Evolutionary conservation across 306 rosid genomes (phyloP), one percentile per base, ranked within the genome.

Genomic region (Ceratonia siliqua): DNA sequence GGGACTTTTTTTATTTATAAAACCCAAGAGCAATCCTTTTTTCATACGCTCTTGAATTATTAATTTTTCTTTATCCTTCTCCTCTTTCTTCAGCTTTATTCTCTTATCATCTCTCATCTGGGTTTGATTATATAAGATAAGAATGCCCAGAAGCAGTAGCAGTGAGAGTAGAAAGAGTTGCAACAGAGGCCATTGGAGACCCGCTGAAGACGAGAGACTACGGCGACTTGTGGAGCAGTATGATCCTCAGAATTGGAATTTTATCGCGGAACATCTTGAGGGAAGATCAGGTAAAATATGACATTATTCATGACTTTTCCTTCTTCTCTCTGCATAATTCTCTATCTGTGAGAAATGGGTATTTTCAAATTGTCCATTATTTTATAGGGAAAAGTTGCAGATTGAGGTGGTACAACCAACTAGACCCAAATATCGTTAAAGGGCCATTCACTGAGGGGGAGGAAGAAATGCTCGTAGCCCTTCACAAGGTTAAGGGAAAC

Each of bases 331-430:
- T 64, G 5, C 18, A n/a, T 38, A 6, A 68, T 62, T 62, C 50
- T 53, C 22, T 35, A 27, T 69, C 50, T 48, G 5, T 24, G 50
- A 61, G 68, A 61, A 68, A 61, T 74, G 48, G 73, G 49, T 21
- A n/a, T 21, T 39, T 39, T 22, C 21, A 38, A 66, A 46, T 25
- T 52, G 22, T 35, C 38, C 27, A 68, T 55, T n/a, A 52, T 36
- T 21, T 69, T 18, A 54, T 18, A 88, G 92, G 92, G 58, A 88
- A 88, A 72, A 88, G 92, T 35, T 88, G 92, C 68, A 84, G 92
- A 75, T 72, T 88, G 84, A 83, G 92, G 79, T 88, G 92, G 92
- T 88, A 88, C 84, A 88, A 88, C 78, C 92, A 88, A 52, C 83
- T 88, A 1, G 87, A 86, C 75, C 90, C 92, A 48, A 84, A 82